These are phyloP conservation scores for Russula dissimulans DNA, from an alignment of 768 basidiomycete genomes.

Conservation along the genomic window DNA sequence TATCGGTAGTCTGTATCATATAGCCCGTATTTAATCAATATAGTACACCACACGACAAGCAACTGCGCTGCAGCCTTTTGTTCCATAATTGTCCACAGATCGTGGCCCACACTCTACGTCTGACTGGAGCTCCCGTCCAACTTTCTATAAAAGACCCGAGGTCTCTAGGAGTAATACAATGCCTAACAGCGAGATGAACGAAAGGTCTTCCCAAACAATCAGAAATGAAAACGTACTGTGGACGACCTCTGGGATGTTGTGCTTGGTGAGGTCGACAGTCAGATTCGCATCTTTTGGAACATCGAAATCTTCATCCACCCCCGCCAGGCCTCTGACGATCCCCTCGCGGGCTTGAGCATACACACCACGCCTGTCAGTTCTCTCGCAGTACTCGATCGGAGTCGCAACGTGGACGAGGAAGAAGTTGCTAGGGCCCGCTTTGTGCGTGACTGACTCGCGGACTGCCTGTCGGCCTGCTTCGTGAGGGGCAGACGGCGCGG, in stretches of 20 bases:
- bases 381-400: constrained; percentile 82
- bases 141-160: constrained; percentile 31
- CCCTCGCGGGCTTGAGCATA: constrained; percentile 78
- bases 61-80: no score
- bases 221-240: constrained; percentile 46
- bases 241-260: constrained; percentile 87
- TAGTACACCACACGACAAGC: no score
- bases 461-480: constrained; percentile 71
- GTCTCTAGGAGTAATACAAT: constrained; percentile 50
- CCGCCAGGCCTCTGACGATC: constrained; percentile 78
- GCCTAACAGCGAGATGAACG: constrained; percentile 27
- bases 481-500: constrained; percentile 80
- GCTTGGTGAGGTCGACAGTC: constrained; percentile 67
- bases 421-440: constrained; percentile 81
- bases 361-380: constrained; percentile 75
- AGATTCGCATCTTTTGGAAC: constrained; percentile 71
- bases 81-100: neutral
- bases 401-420: constrained; percentile 95
- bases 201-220: neutral
- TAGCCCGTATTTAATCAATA: no score
- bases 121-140: neutral
- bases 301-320: constrained; percentile 84
- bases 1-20: no score
- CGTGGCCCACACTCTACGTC: neutral
- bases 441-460: constrained; percentile 59